Conservation (phyloP, 2,329 filamentous ascomycete species). For the Xylaria sp. region DNA sequence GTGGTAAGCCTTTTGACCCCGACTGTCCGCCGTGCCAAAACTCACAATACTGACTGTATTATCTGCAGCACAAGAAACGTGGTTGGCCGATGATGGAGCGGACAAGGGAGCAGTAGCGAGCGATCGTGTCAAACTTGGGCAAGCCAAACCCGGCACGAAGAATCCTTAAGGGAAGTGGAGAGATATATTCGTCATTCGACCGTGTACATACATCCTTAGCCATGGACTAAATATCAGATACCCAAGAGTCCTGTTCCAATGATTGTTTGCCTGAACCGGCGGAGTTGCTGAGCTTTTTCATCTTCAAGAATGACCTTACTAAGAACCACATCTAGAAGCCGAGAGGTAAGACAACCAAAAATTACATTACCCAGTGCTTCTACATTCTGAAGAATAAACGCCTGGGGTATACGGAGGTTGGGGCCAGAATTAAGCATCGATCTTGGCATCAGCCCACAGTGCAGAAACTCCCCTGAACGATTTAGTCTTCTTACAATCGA, state of each 20-base stretch:
- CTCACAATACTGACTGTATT: not conserved
- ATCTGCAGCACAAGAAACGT: constrained; percentile 27
- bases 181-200: not conserved
- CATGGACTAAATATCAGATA: constrained; percentile 6
- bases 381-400: too few species aligned
- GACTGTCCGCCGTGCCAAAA: not conserved
- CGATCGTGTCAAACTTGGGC: not conserved
- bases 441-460: too few species aligned
- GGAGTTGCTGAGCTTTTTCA: not conserved
- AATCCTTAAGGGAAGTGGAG: not conserved
- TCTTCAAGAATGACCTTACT: not conserved
- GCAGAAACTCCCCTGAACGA: too few species aligned
- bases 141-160: not conserved
- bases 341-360: too few species aligned
- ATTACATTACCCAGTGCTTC: too few species aligned
- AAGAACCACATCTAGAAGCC: not conserved
- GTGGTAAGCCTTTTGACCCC: constrained; percentile 61
- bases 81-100: constrained; percentile 19
- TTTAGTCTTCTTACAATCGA: too few species aligned
- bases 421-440: too few species aligned
- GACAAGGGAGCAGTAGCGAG: constrained; percentile 6
- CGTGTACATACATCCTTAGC: not conserved
- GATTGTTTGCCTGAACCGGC: not conserved
- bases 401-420: too few species aligned
- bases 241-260: not conserved